These are phyloP conservation scores for Parasarocladium wereldwijsianum DNA, from an alignment of 2,329 filamentous ascomycete genomes.

Conservation along the genomic window DNA sequence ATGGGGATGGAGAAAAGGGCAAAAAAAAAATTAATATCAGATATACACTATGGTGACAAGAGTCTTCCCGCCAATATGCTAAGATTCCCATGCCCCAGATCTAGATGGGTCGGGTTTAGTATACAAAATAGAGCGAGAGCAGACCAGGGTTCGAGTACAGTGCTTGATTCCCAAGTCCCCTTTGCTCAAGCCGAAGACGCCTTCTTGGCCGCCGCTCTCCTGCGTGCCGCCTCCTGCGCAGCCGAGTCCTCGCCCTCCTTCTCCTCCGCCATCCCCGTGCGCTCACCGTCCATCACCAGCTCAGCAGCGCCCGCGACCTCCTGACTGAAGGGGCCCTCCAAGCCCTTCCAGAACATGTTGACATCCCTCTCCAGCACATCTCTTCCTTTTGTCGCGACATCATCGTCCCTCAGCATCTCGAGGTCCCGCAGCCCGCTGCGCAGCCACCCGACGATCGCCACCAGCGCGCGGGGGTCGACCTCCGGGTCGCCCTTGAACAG, in stretches of 20 bases:
- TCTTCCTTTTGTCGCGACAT: constrained; percentile 15
- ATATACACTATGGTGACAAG: too few relatives aligned
- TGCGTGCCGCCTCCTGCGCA: neutral
- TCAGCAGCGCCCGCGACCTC: constrained; percentile 12
- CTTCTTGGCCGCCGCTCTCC: constrained; percentile 2
- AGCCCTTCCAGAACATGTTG: constrained; percentile 28
- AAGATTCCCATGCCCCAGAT: too few relatives aligned
- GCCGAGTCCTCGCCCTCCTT: constrained; percentile 4
- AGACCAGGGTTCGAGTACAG: too few relatives aligned
- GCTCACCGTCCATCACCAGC: too few relatives aligned
- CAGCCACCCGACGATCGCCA: constrained; percentile 43
- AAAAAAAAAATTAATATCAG: constrained; percentile 3
- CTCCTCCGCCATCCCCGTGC: constrained; percentile 9
- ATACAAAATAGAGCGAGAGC: too few relatives aligned
- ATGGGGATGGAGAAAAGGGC: constrained; percentile 8
- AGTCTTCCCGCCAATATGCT: too few relatives aligned
- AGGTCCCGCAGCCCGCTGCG: constrained; percentile 30
- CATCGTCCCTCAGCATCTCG: constrained; percentile 33
- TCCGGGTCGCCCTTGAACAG: constrained; percentile 59
- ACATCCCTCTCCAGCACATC: constrained; percentile 21
- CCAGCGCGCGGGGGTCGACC: constrained; percentile 32
- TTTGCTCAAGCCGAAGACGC: neutral
- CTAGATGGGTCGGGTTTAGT: too few relatives aligned
- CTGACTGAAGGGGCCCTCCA: constrained; percentile 23
- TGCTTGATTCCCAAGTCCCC: too few relatives aligned